Percentiles rank a stretch among this genome's conserved stretches.
Evolutionary conservation across 164 flowering plant species (phyloP).

Genomic region (Platanus orientalis): DNA sequence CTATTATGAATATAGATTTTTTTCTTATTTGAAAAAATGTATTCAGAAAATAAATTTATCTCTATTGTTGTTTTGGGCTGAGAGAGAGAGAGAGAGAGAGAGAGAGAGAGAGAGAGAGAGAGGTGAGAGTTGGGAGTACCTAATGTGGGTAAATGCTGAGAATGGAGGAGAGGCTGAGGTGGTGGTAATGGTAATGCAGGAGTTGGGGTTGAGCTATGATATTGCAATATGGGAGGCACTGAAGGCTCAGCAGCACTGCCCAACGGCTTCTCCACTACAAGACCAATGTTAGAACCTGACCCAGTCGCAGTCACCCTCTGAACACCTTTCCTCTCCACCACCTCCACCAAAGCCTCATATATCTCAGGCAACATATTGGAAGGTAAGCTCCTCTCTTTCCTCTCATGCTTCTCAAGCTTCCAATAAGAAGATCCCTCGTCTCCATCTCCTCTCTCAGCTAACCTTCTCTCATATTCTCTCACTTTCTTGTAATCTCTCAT

Average conservation of each 20-base stretch:
- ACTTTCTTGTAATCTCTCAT: conserved; percentile 90
- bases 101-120: conserved; percentile 15
- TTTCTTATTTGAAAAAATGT: too few relatives aligned
- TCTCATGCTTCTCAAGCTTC: conserved; percentile 63
- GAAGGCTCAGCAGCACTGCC: conserved; percentile 11
- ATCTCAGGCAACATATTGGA: conserved; percentile 61
- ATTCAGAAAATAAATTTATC: too few relatives aligned
- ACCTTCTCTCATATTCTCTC: conserved; percentile 56
- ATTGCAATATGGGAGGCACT: conserved; percentile 24
- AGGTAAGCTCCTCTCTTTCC: conserved; percentile 68
- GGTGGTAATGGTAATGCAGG: conserved; percentile 24
- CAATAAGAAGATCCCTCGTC: conserved; percentile 48
- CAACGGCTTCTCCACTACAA: conserved; percentile 16
- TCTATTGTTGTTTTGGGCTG: too few relatives aligned
- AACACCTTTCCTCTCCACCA: conserved; percentile 51
- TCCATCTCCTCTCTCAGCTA: conserved; percentile 21
- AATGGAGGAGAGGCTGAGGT: conserved; percentile 9
- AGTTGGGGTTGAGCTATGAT: conserved; percentile 21
- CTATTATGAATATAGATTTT: too few relatives aligned
- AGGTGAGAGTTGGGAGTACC: conserved; percentile 30
- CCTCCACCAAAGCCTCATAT: conserved; percentile 60
- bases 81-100: too few relatives aligned
- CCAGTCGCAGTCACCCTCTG: conserved; percentile 15
- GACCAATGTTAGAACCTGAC: conserved; percentile 6
- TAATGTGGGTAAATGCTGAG: conserved; percentile 38